Conservation (phyloP, 805 yeast genomes). For the Candida railenensis region DNA sequence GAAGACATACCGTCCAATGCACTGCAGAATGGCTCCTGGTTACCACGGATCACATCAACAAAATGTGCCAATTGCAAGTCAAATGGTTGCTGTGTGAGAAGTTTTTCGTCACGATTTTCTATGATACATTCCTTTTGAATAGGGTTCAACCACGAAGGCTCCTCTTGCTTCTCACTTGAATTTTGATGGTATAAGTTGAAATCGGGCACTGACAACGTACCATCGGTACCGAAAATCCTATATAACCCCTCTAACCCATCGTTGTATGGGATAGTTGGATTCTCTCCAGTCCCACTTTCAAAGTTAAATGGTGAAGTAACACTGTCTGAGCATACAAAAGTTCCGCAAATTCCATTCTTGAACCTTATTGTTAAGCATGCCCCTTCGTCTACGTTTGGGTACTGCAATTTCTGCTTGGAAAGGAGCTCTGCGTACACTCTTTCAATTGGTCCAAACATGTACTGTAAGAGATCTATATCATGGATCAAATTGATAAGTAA, state of each 20-base stretch:
- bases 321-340: constrained; percentile 42
- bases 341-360: constrained; percentile 38
- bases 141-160: constrained; percentile 5
- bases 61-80: constrained; percentile 39
- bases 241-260: constrained; percentile 32
- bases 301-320: constrained; percentile 40
- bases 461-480: constrained; percentile 41
- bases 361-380: constrained; percentile 39
- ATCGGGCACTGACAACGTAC: constrained; percentile 41
- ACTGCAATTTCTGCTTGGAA: constrained; percentile 21
- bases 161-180: constrained; percentile 1
- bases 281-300: constrained; percentile 44
- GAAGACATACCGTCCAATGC: constrained; percentile 40
- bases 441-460: constrained; percentile 38
- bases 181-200: constrained; percentile 36
- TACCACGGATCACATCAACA: constrained; percentile 31
- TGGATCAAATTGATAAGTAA: constrained; percentile 41
- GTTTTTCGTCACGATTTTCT: not conserved
- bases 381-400: constrained; percentile 37
- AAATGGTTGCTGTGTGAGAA: constrained; percentile 25
- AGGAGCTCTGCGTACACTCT: constrained; percentile 39
- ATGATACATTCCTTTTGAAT: constrained; percentile 13
- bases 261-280: constrained; percentile 37
- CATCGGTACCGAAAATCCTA: constrained; percentile 37
- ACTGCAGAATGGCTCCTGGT: constrained; percentile 27